Base-by-base conservation (phyloP, 371 early-diverging fungal genomes). In the Lichtheimia ramosa region DNA sequence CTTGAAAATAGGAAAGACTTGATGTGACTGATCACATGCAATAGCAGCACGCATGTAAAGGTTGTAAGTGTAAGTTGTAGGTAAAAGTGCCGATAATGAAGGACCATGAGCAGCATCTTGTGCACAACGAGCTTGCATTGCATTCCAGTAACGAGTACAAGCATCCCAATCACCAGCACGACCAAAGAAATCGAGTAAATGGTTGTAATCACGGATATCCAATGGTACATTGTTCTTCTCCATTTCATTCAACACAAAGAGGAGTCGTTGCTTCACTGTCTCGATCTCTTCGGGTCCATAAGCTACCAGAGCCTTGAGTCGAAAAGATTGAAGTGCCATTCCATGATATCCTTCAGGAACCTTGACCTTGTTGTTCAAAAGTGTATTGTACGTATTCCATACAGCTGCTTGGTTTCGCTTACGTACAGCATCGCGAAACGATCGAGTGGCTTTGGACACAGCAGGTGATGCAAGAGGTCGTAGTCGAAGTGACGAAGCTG, bases 181-280 rank as follows among this genome's bases (percentile, higher is more conserved):
- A 20, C 77, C 73, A 56, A 66, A 74, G 48, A 74, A 72, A 2
- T 72, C 71, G 18, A 81, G 56, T 43, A 81, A n/a, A 21, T 78
- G 65, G 51, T 77, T 76, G 40, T 81, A 81, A 54, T 81, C 81
- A 13, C 74, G 71, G 15, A 72, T 55, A 54, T 74, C 71, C 0
- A 65, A 67, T 27, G 59, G 8, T 40, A 58, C 43, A 2, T 54
- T 43, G 8, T 42, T 20, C 1, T 23, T 15, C 23, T 70, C 69
- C 73, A 78, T 75, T 5, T 61, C 58, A 12, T 64, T 58, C 43
- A 65, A 56, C 0, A 81, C 61, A 27, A 69, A 56, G 8, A 59
- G 42, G 3, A 81, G 43, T 25, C 76, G 73, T 3, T 68, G 50
- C 46, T 64, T 60, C 8, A 73, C 63, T 18, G 64, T 61, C 3